Evolutionary conservation across 2,329 filamentous ascomycete genomes (phyloP).

Genomic region (Claviceps digitariae): DNA sequence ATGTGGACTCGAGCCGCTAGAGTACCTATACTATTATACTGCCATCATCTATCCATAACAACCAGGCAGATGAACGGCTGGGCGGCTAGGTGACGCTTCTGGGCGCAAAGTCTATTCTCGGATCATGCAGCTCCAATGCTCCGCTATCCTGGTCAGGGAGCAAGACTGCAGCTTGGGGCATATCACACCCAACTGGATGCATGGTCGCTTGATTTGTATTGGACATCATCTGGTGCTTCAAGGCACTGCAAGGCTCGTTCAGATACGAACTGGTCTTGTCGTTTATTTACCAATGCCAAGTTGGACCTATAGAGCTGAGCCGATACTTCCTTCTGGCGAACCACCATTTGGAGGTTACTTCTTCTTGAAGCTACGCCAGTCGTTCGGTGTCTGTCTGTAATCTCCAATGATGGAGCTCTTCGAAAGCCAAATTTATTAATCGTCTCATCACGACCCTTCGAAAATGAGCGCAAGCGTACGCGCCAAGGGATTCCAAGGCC

Average conservation of each 20-base stretch:
- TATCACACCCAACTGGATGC: not conserved
- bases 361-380: not conserved
- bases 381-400: not conserved
- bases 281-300: not conserved
- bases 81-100: not conserved
- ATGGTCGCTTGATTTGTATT: not conserved
- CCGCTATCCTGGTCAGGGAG: not conserved
- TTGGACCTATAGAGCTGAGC: not conserved
- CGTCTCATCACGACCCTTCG: too few relatives aligned
- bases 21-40: too few relatives aligned
- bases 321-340: not conserved
- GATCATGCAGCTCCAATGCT: not conserved
- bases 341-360: not conserved
- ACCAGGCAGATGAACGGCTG: too few relatives aligned
- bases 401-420: too few relatives aligned
- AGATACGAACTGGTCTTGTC: not conserved
- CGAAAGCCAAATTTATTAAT: too few relatives aligned
- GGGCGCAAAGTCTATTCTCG: not conserved
- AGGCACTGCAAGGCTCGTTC: not conserved
- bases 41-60: too few relatives aligned
- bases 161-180: not conserved
- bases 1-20: too few relatives aligned
- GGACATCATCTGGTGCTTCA: not conserved
- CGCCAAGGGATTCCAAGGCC: too few relatives aligned
- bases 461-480: too few relatives aligned